Evolutionary conservation across 1,284 basidiomycete genomes (phyloP).

Genomic region (Marasmius oreades): DNA sequence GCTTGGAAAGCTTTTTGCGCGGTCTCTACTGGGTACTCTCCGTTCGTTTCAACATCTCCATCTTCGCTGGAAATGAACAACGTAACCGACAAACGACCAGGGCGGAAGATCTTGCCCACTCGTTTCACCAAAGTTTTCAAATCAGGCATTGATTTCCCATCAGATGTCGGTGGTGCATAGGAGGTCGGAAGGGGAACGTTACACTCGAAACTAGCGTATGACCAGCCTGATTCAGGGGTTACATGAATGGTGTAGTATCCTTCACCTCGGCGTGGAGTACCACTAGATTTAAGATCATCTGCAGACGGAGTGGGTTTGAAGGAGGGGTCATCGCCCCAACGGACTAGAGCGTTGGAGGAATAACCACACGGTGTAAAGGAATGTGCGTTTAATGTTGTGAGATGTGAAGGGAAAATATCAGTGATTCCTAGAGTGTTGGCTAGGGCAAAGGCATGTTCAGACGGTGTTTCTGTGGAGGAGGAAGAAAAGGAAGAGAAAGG

Average conservation of each 20-base stretch:
- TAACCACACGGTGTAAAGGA: slow-evolving; percentile 97
- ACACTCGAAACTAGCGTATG: slow-evolving; percentile 97
- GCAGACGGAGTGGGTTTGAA: slow-evolving; percentile 16
- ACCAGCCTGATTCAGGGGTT: slow-evolving; percentile 96
- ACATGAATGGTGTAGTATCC: slow-evolving; percentile 99
- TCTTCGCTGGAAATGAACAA: slow-evolving; percentile 83
- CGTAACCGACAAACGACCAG: slow-evolving; percentile 84
- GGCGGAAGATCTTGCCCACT: slow-evolving; percentile 92
- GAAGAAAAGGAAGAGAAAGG: slow-evolving; percentile 72
- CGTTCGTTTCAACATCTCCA: slow-evolving; percentile 45
- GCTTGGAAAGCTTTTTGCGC: slow-evolving; percentile 68
- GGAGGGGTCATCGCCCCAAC: slow-evolving; percentile 46
- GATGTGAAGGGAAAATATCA: slow-evolving; percentile 73
- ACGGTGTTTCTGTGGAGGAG: slow-evolving; percentile 39
- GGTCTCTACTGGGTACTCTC: slow-evolving; percentile 55
- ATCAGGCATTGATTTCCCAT: slow-evolving; percentile 55
- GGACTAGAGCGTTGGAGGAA: slow-evolving; percentile 90
- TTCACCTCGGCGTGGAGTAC: slow-evolving; percentile 43
- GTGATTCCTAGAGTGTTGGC: slow-evolving; percentile 81
- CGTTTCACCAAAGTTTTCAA: slow-evolving; percentile 80
- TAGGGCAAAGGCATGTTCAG: slow-evolving; percentile 64
- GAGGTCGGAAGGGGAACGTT: slow-evolving; percentile 78
- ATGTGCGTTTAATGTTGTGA: slow-evolving; percentile 89
- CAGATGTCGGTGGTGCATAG: slow-evolving; percentile 26
- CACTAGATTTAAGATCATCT: background rate